A percentile compares a stretch with the other conserved stretches of the same genome.
Conservation (phyloP, 805 yeast species). For the Candida morakotiae region DNA sequence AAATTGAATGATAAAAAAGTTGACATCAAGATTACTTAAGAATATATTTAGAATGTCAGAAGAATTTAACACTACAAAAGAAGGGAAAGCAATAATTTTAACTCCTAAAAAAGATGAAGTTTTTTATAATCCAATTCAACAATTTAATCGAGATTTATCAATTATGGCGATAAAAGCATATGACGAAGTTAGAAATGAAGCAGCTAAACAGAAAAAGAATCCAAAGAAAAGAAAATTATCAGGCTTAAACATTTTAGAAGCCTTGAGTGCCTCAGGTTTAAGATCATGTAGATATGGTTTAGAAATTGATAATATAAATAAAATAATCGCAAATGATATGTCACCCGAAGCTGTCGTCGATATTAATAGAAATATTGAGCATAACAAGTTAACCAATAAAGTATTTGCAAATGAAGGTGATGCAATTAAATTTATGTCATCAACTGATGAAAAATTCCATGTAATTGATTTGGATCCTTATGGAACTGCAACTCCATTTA, state of each 20-base stretch:
- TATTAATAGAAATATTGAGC: slow-evolving; percentile 65
- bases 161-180: slow-evolving; percentile 84
- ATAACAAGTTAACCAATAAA: slow-evolving; percentile 58
- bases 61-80: slow-evolving; percentile 39
- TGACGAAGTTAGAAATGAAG: slow-evolving; percentile 51
- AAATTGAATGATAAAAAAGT: slow-evolving; percentile 3
- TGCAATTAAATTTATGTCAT: slow-evolving; percentile 78
- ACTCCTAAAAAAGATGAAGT: slow-evolving; percentile 81
- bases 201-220: slow-evolving; percentile 11
- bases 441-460: slow-evolving; percentile 57
- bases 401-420: slow-evolving; percentile 78
- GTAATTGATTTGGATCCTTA: slow-evolving; percentile 95
- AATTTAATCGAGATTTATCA: slow-evolving; percentile 89
- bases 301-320: slow-evolving; percentile 74
- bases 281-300: slow-evolving; percentile 91
- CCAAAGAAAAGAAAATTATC: slow-evolving; percentile 15
- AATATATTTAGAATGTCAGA: slow-evolving; percentile 2
- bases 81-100: slow-evolving; percentile 81
- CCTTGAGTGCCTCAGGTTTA: slow-evolving; percentile 90
- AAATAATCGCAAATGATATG: slow-evolving; percentile 86
- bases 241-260: slow-evolving; percentile 72
- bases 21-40: background rate
- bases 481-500: slow-evolving; percentile 94
- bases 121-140: slow-evolving; percentile 95
- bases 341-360: slow-evolving; percentile 80